Percentiles rank a stretch among this genome's conserved stretches.
Evolutionary conservation across 2,329 filamentous ascomycete species (phyloP).

Genomic region (Allantophomopsis cytisporea): DNA sequence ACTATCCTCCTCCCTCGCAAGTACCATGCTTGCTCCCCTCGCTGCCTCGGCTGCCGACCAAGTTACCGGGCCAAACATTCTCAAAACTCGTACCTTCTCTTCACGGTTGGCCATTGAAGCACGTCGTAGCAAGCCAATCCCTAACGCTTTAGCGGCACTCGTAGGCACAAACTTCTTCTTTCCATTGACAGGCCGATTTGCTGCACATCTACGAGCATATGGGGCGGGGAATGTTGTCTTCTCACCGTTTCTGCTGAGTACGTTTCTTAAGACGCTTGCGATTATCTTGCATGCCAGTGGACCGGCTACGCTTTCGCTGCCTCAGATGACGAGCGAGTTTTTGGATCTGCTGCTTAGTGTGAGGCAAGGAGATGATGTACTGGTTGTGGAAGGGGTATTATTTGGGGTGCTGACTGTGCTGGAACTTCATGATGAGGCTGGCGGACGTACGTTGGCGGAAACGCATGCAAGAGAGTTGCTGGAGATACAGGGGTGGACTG

Average conservation of each 20-base stretch:
- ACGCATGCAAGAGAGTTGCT: conserved; percentile 64
- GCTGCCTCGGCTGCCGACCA: conserved; percentile 72
- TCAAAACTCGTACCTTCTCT: conserved; percentile 85
- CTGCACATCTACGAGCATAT: conserved; percentile 43
- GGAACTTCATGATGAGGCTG: conserved; percentile 65
- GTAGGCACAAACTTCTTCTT: conserved; percentile 73
- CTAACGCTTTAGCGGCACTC: conserved; percentile 67
- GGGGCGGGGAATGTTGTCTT: conserved; percentile 47
- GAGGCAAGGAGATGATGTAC: conserved; percentile 46
- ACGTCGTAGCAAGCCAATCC: conserved; percentile 40
- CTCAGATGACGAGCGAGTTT: conserved; percentile 71
- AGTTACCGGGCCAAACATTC: conserved; percentile 62
- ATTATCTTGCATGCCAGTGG: conserved; percentile 75
- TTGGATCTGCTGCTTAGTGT: conserved; percentile 72
- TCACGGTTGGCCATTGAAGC: conserved; percentile 57
- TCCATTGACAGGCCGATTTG: conserved; percentile 71
- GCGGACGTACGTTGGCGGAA: conserved; percentile 48
- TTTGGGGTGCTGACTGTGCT: conserved; percentile 69
- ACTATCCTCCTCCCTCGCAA: conserved; percentile 54
- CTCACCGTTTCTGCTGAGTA: conserved; percentile 60
- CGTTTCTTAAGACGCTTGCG: conserved; percentile 77
- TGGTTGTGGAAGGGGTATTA: conserved; percentile 60
- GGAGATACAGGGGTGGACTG: conserved; percentile 80
- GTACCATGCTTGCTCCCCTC: conserved; percentile 65
- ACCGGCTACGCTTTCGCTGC: conserved; percentile 60